Conservation (phyloP, 805 yeast genomes). For the Teunomyces lycoperdinae region DNA sequence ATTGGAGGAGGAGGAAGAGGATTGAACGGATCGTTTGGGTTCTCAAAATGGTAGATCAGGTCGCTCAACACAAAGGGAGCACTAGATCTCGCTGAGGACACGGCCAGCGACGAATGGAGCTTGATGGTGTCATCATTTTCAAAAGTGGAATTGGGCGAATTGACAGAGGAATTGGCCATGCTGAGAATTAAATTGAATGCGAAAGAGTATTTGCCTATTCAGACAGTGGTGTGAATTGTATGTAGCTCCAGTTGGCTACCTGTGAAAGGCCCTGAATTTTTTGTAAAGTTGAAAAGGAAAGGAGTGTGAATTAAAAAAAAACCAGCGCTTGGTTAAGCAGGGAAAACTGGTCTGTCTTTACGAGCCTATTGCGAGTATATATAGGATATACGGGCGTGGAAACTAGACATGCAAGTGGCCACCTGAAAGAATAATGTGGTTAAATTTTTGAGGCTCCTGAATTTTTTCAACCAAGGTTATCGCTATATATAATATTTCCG, state of each 20-base stretch:
- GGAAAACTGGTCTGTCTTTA: background rate
- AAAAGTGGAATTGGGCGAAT: constrained; percentile 18
- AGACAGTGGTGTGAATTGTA: background rate
- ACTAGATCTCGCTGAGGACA: constrained; percentile 10
- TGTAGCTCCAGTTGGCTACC: constrained; percentile 3
- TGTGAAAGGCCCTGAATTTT: background rate
- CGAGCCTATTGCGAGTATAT: constrained; percentile 1
- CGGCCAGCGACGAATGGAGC: constrained; percentile 14
- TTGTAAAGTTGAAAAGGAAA: constrained; percentile 5
- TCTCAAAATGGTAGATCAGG: constrained; percentile 13
- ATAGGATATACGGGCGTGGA: constrained; percentile 1
- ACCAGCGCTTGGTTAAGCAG: background rate
- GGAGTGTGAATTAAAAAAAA: constrained; percentile 5
- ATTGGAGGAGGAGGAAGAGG: constrained; percentile 23
- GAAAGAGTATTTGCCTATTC: background rate
- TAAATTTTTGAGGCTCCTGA: background rate
- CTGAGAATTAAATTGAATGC: constrained; percentile 3
- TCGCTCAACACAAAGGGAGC: constrained; percentile 5
- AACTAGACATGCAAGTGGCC: background rate
- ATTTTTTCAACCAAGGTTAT: constrained; percentile 1
- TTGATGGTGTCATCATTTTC: constrained; percentile 22
- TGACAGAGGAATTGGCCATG: constrained; percentile 12
- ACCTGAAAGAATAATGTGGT: background rate
- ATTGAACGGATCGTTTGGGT: constrained; percentile 10
- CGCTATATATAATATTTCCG: background rate